Percentiles rank a stretch among this genome's conserved stretches.
Evolutionary conservation across 306 rosid species (phyloP).

Genomic region (Quercus gilva): DNA sequence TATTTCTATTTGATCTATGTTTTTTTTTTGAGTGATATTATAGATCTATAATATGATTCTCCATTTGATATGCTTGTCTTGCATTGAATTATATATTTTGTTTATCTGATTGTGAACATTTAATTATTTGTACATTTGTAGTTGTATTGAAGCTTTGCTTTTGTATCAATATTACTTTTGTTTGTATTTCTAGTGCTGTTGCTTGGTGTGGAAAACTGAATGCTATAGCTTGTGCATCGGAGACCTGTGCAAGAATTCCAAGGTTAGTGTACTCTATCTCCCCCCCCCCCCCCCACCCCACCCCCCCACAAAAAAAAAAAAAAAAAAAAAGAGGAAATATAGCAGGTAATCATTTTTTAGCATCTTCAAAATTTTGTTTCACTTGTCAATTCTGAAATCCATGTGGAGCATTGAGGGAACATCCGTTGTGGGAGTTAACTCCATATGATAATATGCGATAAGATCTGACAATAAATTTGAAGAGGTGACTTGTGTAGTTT

Average conservation of each 20-base stretch:
- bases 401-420: neutral
- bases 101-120: neutral
- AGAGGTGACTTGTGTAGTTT: too few relatives aligned
- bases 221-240: slow-evolving; percentile 97
- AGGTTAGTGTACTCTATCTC: slow-evolving; percentile 50
- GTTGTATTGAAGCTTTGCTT: slow-evolving; percentile 4
- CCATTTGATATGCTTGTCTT: slow-evolving; percentile 3
- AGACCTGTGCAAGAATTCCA: slow-evolving; percentile 93
- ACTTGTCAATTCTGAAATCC: neutral
- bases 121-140: neutral
- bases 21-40: neutral
- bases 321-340: neutral
- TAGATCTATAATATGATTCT: neutral
- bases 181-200: slow-evolving; percentile 61
- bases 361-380: neutral
- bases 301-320: neutral
- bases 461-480: too few relatives aligned
- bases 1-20: neutral
- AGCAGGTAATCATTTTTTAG: neutral
- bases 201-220: slow-evolving; percentile 97
- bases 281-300: neutral
- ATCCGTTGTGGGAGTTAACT: neutral
- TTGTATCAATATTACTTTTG: slow-evolving; percentile 1
- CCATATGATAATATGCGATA: neutral
- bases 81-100: neutral